Base-by-base conservation (phyloP, 148 eudicot species). In the Spergularia bocconei region DNA sequence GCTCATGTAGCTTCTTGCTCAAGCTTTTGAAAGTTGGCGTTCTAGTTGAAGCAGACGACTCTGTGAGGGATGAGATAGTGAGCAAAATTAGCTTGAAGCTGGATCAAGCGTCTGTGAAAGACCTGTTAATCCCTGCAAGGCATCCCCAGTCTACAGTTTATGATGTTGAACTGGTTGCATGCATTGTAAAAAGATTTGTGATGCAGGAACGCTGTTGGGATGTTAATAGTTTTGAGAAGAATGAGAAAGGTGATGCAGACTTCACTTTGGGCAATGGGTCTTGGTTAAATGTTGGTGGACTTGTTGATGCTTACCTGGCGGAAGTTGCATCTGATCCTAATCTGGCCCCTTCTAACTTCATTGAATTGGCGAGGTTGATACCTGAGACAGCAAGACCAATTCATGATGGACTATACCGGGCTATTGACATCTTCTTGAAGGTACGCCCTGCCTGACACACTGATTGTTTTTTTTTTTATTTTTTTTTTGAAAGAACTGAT, bases 1-100 rank as follows among this genome's bases (percentile, higher is more conserved):
- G 98, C 75, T 88, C 96, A 36, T 93, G 96, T 84, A 89, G 92
- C 87, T 93, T 93, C 83, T 78, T 93, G 83, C 83, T 93, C n/a
- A 91, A 93, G 69, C 76, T 91, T 63, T 77, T 93, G 64, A 93
- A 93, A 85, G 87, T 89, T 63, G 85, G 91, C 38, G 82, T 85
- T 79, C 74, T 93, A 21, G 85, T 93, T 60, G 89, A 90, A 74
- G 90, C 77, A 7, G 89, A 89, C 81, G 87, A 83, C 50, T 77
- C 82, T 4, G 63, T 70, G 39, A 88, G 82, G 82, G 87, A 91
- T 69, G 93, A 84, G 71, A 79, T 93, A 83, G 82, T 89, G 51
- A 70, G 79, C 51, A 83, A 67, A 78, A 77, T 91, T 70, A 82
- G 90, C 72, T 70, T 71, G 64, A 93, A 89, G 74, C 80, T 93